Evolutionary conservation across 139 green algal species (phyloP).

Genomic region (Asterochloris erici): DNA sequence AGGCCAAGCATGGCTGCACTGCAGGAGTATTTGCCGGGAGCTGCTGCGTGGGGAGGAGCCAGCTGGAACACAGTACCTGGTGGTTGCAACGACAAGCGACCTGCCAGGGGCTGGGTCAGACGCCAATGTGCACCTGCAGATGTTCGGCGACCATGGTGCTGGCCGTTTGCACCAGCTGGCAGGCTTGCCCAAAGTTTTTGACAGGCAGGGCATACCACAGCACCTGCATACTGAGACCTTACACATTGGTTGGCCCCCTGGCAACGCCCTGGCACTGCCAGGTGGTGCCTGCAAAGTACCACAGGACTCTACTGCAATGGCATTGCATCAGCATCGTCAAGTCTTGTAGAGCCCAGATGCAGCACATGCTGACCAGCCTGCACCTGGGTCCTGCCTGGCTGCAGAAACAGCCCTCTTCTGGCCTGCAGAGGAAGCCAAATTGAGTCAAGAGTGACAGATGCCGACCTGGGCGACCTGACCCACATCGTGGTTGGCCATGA

Average conservation of each 20-base stretch:
- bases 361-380: not conserved
- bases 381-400: not conserved
- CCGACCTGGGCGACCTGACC: constrained; percentile 28
- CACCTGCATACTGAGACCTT: not conserved
- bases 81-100: constrained; percentile 8
- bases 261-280: not conserved
- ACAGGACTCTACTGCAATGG: not conserved
- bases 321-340: not conserved
- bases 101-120: not conserved
- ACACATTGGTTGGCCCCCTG: not conserved
- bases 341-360: not conserved
- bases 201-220: not conserved
- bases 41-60: not conserved
- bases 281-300: not conserved
- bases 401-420: not conserved
- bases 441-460: constrained; percentile 17
- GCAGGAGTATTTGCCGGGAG: constrained; percentile 3
- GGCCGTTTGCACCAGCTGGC: constrained; percentile 25
- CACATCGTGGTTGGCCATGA: constrained; percentile 28
- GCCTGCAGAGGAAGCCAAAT: constrained; percentile 31
- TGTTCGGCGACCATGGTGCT: constrained; percentile 38
- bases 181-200: constrained; percentile 27
- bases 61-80: constrained; percentile 35
- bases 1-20: not conserved
- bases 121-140: constrained; percentile 30